Base-by-base conservation (phyloP, 352 stramenopile genomes). In the Pythium aquatile region DNA sequence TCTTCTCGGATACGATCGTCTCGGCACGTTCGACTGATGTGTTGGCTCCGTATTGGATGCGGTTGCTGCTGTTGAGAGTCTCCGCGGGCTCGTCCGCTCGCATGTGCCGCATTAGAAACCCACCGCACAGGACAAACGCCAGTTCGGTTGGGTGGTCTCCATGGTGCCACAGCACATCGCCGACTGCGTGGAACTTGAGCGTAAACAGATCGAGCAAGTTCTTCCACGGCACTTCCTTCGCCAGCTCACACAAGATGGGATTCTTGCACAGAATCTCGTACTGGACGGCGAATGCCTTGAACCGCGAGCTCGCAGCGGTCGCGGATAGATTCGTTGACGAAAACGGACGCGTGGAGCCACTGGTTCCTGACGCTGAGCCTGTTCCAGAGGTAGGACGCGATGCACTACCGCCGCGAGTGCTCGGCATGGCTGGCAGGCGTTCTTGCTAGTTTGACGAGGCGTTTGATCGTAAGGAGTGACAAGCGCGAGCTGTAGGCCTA, bases 201-300 rank as follows among this genome's bases (percentile, higher is more conserved):
- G 76, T 57, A 46, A 83, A 85, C 30, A 85, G 52, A 30, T 88
- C 77, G 24, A 87, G 72, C 14, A 89, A 58, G 40, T 87, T 85
- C n/a, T 80, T 79, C 76, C 76, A 86, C 26, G 80, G 73, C 56
- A 87, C 77, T 35, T 85, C 75, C 10, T 74, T 65, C 6, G 76
- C 67, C 9, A 90, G 74, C 9, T 68, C 70, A 16, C 58, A 65
- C 35, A 88, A 63, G 2, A 88, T 66, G 3, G 70, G 56, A 54
- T 88, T 82, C 57, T 75, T 75, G 55, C 71, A 70, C 28, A 88
- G 48, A 14, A 85, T 68, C 24, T 85, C 77, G 63, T 88, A 65
- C 55, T 90, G 75, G 66, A 85, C 67, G 44, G 79, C 72, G 42
- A 87, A 84, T 8, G 63, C 77, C 60, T 81, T 81, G 59, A 84